Conservation (phyloP, 495 filamentous ascomycete genomes). For the Aspergillus nanangensis region DNA sequence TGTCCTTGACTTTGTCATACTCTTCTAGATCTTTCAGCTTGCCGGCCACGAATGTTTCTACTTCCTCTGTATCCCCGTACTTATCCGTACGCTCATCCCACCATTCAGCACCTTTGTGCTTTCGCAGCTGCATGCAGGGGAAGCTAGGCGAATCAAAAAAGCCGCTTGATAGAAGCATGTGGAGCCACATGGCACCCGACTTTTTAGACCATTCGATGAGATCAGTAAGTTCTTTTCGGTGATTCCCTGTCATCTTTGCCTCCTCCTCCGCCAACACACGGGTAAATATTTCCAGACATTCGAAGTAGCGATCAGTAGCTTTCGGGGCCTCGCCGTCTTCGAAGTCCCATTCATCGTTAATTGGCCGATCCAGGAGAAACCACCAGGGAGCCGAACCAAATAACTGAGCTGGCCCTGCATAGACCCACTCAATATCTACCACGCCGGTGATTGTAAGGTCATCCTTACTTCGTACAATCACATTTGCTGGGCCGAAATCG, state of each 20-base stretch:
- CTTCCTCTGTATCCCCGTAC: slow-evolving; percentile 6
- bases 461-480: slow-evolving; percentile 1
- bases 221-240: neutral
- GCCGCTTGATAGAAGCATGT: slow-evolving; percentile 18
- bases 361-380: neutral
- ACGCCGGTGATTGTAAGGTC: neutral
- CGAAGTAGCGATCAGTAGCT: neutral
- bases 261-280: neutral
- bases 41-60: slow-evolving; percentile 1
- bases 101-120: slow-evolving; percentile 11
- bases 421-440: neutral
- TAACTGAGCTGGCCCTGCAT: neutral
- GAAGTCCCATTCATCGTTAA: slow-evolving; percentile 3
- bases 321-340: neutral
- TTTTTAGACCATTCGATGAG: neutral
- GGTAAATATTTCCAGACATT: neutral
- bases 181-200: slow-evolving; percentile 16
- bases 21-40: slow-evolving; percentile 2
- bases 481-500: slow-evolving; percentile 30
- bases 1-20: slow-evolving; percentile 3
- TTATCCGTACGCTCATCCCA: slow-evolving; percentile 9
- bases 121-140: slow-evolving; percentile 13
- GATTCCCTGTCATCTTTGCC: neutral
- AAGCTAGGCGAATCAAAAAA: slow-evolving; percentile 13
- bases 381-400: neutral